Base-by-base conservation (phyloP, 2,329 filamentous ascomycete genomes). In the Plectosphaerella plurivora region DNA sequence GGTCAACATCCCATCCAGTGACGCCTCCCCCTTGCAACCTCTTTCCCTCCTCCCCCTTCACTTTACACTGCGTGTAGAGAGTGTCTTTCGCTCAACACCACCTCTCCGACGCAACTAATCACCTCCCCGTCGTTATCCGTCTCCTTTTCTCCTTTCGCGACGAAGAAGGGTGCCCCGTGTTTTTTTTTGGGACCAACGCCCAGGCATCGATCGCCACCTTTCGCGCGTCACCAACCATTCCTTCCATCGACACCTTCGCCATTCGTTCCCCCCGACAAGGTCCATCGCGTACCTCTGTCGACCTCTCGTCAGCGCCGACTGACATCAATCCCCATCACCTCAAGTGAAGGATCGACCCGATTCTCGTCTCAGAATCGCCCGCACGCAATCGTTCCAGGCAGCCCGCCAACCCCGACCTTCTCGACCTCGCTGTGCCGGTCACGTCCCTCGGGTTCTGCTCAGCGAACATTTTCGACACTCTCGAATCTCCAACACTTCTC, bases 1-100 rank as follows among this genome's bases (percentile, higher is more conserved):
- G 36, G 35, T 16, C 45, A 51, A 54, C 51, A 56, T 54, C 45
- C 46, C 56, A 60, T 51, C 55, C 61, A 61, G 61, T 62, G 63
- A 63, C 49, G 61, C 57, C 59, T 61, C 59, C 57, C 53, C 54
- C 63, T 57, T 56, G 58, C 47, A 55, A 53, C 57, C 63, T 60
- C 56, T 56, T 57, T 52, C 56, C 56, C 56, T 56, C 57, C 47
- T 55, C 47, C 51, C 57, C 59, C 53, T 55, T 44, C 41, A 12
- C 41, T 18, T 44, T 18, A 18, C 41, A 18, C n/a, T 44, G 41
- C 41, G 41, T 18, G 41, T 44, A 18, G 41, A 44, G 41, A 44
- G 41, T 44, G 41, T 44, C 41, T 20, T 51, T 52, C 42, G 45
- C 44, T 48, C 49, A 35, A 45, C 49, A 47, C 46, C 49, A 12